Percentiles rank a stretch among this genome's conserved stretches.
phyloP scores from a whole-genome alignment of 2,329 filamentous ascomycete genomes.

The Fusarium globosum region DNA sequence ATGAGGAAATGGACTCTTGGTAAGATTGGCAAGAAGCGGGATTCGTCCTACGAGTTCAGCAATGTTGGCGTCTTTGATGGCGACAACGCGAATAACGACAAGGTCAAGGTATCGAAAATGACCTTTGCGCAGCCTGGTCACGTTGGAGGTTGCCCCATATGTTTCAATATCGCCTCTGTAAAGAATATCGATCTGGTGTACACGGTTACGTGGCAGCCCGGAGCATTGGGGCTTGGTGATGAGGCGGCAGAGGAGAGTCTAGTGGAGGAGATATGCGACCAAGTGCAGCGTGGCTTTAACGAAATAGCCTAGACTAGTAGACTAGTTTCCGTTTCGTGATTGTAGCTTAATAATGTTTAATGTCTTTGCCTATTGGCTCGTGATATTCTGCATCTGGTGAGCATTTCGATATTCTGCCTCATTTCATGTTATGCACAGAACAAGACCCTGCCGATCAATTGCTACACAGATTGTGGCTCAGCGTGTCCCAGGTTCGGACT shows the following conservation, averaged over 20 bases:
- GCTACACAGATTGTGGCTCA: slow-evolving; percentile 25
- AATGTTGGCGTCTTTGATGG: slow-evolving; percentile 38
- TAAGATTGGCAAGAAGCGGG: slow-evolving; percentile 36
- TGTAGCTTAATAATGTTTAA: slow-evolving; percentile 3
- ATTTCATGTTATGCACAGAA: background rate
- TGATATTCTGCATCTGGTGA: background rate
- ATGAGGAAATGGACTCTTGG: slow-evolving; percentile 38
- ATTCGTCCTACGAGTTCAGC: slow-evolving; percentile 41
- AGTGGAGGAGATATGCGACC: slow-evolving; percentile 34
- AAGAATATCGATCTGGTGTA: slow-evolving; percentile 37
- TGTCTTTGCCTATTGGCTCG: background rate
- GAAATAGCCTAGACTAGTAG: slow-evolving; percentile 19
- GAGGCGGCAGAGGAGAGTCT: slow-evolving; percentile 30
- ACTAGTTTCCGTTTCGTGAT: background rate
- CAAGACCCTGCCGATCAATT: slow-evolving; percentile 19
- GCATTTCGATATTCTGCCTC: slow-evolving; percentile 16
- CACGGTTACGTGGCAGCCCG: slow-evolving; percentile 41
- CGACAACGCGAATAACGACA: background rate
- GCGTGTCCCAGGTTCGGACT: slow-evolving; percentile 10
- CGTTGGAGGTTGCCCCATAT: slow-evolving; percentile 29
- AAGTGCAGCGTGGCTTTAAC: slow-evolving; percentile 27
- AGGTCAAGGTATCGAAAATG: slow-evolving; percentile 29
- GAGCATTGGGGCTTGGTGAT: slow-evolving; percentile 35
- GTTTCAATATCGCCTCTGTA: slow-evolving; percentile 36
- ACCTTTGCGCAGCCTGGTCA: slow-evolving; percentile 42